Percentiles rank a stretch among this genome's conserved stretches.
These are phyloP conservation scores for Coffea canephora DNA, from an alignment of 257 asterid genomes.

Conservation along the genomic window DNA sequence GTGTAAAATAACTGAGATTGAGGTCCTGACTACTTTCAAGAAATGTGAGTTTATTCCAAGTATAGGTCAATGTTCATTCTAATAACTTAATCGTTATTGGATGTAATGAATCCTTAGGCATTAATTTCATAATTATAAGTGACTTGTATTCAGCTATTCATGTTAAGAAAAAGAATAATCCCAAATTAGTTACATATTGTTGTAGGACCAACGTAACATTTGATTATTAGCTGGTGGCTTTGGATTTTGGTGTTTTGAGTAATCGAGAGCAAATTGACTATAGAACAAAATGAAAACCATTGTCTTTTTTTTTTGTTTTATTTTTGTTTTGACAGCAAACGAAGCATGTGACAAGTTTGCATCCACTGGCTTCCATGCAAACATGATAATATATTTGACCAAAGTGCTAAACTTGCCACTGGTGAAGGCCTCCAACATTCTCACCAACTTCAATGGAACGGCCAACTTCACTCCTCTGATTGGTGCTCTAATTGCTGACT, in stretches of 20 bases:
- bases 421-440: slow-evolving; percentile 73
- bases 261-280: too few relatives aligned
- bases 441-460: slow-evolving; percentile 66
- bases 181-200: not conserved
- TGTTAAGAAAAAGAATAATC: not conserved
- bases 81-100: too few relatives aligned
- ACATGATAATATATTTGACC: slow-evolving; percentile 84
- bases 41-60: too few relatives aligned
- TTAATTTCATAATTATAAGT: too few relatives aligned
- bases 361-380: slow-evolving; percentile 66
- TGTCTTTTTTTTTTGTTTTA: not conserved
- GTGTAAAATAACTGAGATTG: too few relatives aligned
- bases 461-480: slow-evolving; percentile 69
- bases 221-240: not conserved
- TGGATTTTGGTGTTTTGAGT: not conserved
- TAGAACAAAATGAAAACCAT: not conserved
- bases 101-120: too few relatives aligned
- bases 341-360: slow-evolving; percentile 81
- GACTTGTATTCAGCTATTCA: too few relatives aligned
- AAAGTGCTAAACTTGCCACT: slow-evolving; percentile 67
- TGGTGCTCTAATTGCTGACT: slow-evolving; percentile 74
- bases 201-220: not conserved
- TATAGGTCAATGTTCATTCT: too few relatives aligned
- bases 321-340: slow-evolving; percentile 41
- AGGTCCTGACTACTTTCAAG: too few relatives aligned